These are phyloP conservation scores for Clarkia xantiana DNA, from an alignment of 345 rosid genomes.

Conservation along the genomic window DNA sequence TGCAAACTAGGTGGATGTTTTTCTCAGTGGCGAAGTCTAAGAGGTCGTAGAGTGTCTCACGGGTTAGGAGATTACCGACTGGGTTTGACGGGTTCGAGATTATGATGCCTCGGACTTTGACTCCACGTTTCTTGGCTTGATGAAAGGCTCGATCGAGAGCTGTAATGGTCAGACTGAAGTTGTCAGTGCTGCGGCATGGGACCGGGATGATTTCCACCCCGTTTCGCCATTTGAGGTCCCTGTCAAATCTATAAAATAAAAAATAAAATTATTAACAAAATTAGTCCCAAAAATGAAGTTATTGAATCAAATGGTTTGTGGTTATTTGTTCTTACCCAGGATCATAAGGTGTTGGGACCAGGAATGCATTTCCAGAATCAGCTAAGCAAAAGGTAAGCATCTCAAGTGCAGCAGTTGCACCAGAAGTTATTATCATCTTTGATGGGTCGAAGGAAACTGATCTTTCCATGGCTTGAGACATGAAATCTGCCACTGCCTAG, in stretches of 20 bases:
- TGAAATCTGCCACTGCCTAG: slow-evolving; percentile 71
- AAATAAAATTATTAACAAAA: background rate
- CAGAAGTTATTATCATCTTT: slow-evolving; percentile 50
- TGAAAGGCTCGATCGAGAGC: slow-evolving; percentile 70
- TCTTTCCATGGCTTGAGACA: slow-evolving; percentile 44
- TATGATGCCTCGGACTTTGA: slow-evolving; percentile 59
- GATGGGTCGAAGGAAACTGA: slow-evolving; percentile 50
- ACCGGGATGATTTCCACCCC: slow-evolving; percentile 83
- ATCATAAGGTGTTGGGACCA: slow-evolving; percentile 72
- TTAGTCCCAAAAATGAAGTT: background rate
- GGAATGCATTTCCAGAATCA: slow-evolving; percentile 87
- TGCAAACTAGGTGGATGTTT: slow-evolving; percentile 70
- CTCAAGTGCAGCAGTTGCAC: slow-evolving; percentile 66
- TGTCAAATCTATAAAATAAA: slow-evolving; percentile 34
- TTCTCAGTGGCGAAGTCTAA: slow-evolving; percentile 76
- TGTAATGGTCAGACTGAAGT: slow-evolving; percentile 47
- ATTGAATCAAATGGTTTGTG: background rate
- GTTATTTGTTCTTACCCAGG: slow-evolving; percentile 38
- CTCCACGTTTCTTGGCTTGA: slow-evolving; percentile 86
- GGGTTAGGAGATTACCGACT: slow-evolving; percentile 42
- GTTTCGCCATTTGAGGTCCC: slow-evolving; percentile 76
- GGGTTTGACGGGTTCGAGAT: slow-evolving; percentile 77
- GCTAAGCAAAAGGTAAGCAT: slow-evolving; percentile 80
- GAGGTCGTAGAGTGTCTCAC: slow-evolving; percentile 51
- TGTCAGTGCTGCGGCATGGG: slow-evolving; percentile 76